phyloP scores from a whole-genome alignment of 768 basidiomycete species.

The Exsudoporus frostii region DNA sequence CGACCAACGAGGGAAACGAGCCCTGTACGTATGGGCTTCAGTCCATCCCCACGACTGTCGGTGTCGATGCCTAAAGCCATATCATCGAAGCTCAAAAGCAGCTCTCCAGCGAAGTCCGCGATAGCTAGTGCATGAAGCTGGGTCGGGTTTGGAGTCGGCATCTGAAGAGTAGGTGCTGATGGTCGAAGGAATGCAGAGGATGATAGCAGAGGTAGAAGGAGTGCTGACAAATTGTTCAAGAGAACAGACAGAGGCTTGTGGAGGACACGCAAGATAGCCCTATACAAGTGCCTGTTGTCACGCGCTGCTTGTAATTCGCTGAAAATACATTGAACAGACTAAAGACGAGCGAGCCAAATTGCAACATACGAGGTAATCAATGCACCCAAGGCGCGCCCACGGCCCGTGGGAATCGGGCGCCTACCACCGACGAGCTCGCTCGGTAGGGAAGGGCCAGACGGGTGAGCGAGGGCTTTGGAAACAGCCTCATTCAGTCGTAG shows the following conservation, averaged over 20 bases:
- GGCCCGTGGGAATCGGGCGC: conserved; percentile 69
- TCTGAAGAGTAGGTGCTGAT: conserved; percentile 47
- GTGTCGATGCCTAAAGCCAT: conserved; percentile 58
- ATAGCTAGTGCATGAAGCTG: conserved; percentile 71
- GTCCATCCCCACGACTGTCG: conserved; percentile 62
- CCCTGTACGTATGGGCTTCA: conserved; percentile 67
- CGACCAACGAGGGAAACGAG: conserved; percentile 65
- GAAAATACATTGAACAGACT: conserved; percentile 11
- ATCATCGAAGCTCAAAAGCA: conserved; percentile 68
- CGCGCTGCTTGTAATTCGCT: conserved; percentile 69
- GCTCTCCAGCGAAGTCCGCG: conserved; percentile 68
- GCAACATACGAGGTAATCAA: conserved; percentile 67
- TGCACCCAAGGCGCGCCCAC: conserved; percentile 63
- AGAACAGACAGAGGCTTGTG: conserved; percentile 77
- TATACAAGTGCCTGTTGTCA: conserved; percentile 61
- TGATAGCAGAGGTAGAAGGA: conserved; percentile 63
- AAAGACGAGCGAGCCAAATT: conserved; percentile 6
- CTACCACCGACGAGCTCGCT: conserved; percentile 61
- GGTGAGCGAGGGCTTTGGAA: conserved; percentile 69
- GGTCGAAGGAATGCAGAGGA: conserved; percentile 58
- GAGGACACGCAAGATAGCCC: conserved; percentile 68
- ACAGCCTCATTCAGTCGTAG: conserved; percentile 80
- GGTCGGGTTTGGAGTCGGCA: conserved; percentile 55
- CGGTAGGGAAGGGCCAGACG: conserved; percentile 48
- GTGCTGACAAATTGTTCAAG: conserved; percentile 63